A percentile compares a stretch with the other conserved stretches of the same genome.
phyloP scores from a whole-genome alignment of 805 yeast species.

The Yarrowia osloensis region DNA sequence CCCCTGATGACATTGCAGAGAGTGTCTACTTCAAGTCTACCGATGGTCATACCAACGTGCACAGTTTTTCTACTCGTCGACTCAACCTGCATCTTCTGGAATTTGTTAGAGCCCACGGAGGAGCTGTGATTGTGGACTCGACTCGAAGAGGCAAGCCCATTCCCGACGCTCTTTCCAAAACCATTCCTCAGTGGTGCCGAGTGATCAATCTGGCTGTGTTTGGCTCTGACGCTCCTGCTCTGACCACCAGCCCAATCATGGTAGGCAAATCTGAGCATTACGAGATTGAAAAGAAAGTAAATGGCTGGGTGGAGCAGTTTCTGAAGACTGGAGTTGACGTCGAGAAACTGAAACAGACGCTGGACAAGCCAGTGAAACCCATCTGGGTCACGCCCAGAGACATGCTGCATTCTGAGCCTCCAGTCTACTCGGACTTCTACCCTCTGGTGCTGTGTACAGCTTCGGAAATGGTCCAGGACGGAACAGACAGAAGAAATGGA shows the following conservation, averaged over 20 bases:
- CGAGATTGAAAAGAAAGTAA: constrained; percentile 52
- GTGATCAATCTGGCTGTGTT: constrained; percentile 61
- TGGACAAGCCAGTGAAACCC: constrained; percentile 61
- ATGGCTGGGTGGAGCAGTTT: constrained; percentile 52
- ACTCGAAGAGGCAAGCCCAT: constrained; percentile 81
- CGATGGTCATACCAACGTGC: constrained; percentile 82
- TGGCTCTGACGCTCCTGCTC: constrained; percentile 42
- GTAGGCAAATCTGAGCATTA: constrained; percentile 60
- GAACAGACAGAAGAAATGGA: constrained; percentile 50
- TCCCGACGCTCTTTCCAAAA: constrained; percentile 86
- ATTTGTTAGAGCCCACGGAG: constrained; percentile 47
- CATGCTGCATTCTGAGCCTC: constrained; percentile 43
- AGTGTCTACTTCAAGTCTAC: constrained; percentile 83
- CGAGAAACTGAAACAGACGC: constrained; percentile 41
- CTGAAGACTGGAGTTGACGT: constrained; percentile 47
- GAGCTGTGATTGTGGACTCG: constrained; percentile 72
- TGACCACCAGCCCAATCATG: constrained; percentile 54
- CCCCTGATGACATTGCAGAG: constrained; percentile 47
- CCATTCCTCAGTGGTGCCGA: constrained; percentile 91
- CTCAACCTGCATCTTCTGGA: constrained; percentile 72
- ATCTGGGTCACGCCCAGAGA: constrained; percentile 67
- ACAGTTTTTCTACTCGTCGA: constrained; percentile 76
- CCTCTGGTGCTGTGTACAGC: constrained; percentile 62
- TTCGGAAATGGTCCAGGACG: constrained; percentile 63
- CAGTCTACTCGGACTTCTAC: constrained; percentile 43